Evolutionary conservation across 192 early-diverging fungal genomes (phyloP).

Genomic region (Coemansia javaensis): DNA sequence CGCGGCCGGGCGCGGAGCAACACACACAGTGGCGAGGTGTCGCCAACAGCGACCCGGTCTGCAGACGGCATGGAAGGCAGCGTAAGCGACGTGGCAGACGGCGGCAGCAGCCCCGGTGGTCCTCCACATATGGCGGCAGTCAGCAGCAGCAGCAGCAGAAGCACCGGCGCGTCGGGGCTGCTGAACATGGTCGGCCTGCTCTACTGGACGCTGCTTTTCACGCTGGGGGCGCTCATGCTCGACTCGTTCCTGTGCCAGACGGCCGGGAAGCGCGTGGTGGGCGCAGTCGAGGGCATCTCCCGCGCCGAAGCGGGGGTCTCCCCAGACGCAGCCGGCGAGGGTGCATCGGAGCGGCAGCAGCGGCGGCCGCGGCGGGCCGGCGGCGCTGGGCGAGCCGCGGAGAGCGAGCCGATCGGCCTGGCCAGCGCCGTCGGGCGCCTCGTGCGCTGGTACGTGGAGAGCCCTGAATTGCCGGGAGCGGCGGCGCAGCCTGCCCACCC

Average conservation of each 20-base stretch:
- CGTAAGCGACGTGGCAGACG: not conserved
- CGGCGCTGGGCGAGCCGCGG: not conserved
- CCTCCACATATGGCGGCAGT: not conserved
- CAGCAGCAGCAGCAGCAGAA: not conserved
- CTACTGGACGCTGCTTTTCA: conserved; percentile 51
- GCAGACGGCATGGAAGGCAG: not conserved
- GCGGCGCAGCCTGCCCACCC: not conserved
- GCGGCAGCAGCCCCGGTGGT: no score
- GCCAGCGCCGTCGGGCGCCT: conserved; percentile 29
- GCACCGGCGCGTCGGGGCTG: conserved; percentile 10
- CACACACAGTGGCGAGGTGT: conserved; percentile 8
- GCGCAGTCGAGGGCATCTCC: conserved; percentile 39
- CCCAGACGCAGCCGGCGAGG: not conserved
- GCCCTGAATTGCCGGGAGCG: not conserved
- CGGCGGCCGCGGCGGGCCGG: not conserved
- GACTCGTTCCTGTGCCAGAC: conserved; percentile 51
- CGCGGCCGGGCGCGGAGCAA: conserved; percentile 8
- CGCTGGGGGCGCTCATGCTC: conserved; percentile 47
- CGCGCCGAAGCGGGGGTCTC: conserved; percentile 13
- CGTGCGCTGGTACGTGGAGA: conserved; percentile 48
- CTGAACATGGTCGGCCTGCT: conserved; percentile 35
- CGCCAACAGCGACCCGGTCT: not conserved
- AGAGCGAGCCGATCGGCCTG: no score
- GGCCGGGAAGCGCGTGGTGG: conserved; percentile 50
- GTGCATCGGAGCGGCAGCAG: not conserved